phyloP scores from a whole-genome alignment of 2,329 filamentous ascomycete genomes.

The Clonostachys byssicola region DNA sequence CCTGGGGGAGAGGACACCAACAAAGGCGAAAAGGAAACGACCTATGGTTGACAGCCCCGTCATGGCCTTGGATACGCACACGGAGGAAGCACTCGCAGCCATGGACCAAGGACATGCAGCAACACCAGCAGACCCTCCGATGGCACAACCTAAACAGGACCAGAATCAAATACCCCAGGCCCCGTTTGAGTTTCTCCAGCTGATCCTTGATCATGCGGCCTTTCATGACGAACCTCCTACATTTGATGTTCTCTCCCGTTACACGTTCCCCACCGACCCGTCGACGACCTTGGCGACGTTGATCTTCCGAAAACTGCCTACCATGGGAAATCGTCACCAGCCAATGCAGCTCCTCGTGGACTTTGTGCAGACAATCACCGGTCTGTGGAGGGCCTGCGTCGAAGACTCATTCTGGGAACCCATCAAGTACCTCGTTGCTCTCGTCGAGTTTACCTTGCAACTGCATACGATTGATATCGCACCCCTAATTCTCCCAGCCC shows the following conservation, averaged over 20 bases:
- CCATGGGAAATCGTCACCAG: constrained; percentile 42
- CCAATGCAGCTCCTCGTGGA: constrained; percentile 56
- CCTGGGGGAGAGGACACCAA: constrained; percentile 55
- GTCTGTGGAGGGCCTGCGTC: constrained; percentile 65
- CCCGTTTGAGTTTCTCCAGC: constrained; percentile 47
- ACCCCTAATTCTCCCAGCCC: constrained; percentile 51
- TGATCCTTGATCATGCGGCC: constrained; percentile 59
- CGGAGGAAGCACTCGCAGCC: constrained; percentile 26
- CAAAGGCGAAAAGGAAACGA: constrained; percentile 67
- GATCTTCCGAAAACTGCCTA: constrained; percentile 63
- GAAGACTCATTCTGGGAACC: constrained; percentile 60
- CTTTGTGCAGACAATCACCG: constrained; percentile 59
- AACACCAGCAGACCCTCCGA: constrained; percentile 1
- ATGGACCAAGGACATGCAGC: constrained; percentile 18
- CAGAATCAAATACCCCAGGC: not conserved
- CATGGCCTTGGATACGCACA: constrained; percentile 50
- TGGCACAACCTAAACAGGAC: not conserved
- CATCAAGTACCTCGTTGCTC: constrained; percentile 59
- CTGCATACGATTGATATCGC: constrained; percentile 56
- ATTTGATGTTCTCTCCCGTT: constrained; percentile 63
- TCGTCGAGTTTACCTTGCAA: constrained; percentile 60
- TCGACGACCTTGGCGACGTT: constrained; percentile 59
- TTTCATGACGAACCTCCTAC: constrained; percentile 53
- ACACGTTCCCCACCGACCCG: constrained; percentile 61
- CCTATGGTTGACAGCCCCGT: constrained; percentile 62